Percentiles rank a stretch among this genome's conserved stretches.
Evolutionary conservation across 2,329 filamentous ascomycete species (phyloP).

Genomic region (Niveomyces coronatus): DNA sequence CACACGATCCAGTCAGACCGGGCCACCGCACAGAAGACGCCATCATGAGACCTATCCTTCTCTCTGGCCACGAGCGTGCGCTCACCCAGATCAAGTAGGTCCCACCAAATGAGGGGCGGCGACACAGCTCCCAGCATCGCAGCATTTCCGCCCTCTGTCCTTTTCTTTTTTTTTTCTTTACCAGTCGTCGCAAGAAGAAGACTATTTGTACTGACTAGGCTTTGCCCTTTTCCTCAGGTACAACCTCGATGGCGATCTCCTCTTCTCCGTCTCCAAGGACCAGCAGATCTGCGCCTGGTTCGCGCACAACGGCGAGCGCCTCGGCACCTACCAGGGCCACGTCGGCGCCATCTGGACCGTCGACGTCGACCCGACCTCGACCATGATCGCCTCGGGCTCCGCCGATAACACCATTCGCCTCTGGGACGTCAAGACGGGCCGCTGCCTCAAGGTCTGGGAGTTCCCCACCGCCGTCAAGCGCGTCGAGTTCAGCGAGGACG

Average conservation of each 20-base stretch:
- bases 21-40: no score
- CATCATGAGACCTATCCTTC: slow-evolving; percentile 91
- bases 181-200: slow-evolving; percentile 2
- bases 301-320: slow-evolving; percentile 92
- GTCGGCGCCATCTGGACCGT: slow-evolving; percentile 98
- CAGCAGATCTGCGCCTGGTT: slow-evolving; percentile 96
- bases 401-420: slow-evolving; percentile 97
- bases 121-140: not conserved
- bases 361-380: slow-evolving; percentile 86
- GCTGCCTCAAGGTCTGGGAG: slow-evolving; percentile 93
- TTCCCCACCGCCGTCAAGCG: slow-evolving; percentile 96
- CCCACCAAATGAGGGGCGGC: slow-evolving; percentile 5
- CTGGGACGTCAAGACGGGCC: slow-evolving; percentile 91
- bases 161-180: slow-evolving; percentile 2
- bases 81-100: slow-evolving; percentile 84
- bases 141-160: slow-evolving; percentile 1
- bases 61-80: slow-evolving; percentile 93
- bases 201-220: no score
- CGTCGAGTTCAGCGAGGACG: slow-evolving; percentile 94
- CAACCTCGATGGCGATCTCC: slow-evolving; percentile 89
- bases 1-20: slow-evolving; percentile 10
- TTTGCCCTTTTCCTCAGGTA: slow-evolving; percentile 42
- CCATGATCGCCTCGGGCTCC: slow-evolving; percentile 86
- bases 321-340: slow-evolving; percentile 94
- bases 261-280: slow-evolving; percentile 94